phyloP scores from a whole-genome alignment of 345 rosid genomes.

The Linum trigynum region DNA sequence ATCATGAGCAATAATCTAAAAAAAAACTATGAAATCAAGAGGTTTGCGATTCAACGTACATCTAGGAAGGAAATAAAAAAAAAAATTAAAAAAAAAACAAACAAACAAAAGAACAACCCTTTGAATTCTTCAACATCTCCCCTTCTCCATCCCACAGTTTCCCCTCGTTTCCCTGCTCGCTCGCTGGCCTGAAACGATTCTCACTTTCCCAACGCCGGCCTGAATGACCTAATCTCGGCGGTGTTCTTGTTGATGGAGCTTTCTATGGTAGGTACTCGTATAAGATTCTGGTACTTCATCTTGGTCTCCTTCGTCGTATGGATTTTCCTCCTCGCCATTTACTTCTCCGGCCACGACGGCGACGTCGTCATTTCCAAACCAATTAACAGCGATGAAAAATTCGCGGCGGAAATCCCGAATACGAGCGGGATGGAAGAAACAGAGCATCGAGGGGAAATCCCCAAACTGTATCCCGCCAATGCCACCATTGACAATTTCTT shows the following conservation, averaged over 20 bases:
- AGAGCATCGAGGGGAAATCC: constrained; percentile 14
- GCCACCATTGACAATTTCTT: constrained; percentile 15
- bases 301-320: constrained; percentile 31
- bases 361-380: constrained; percentile 16
- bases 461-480: constrained; percentile 9
- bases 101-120: too few relatives aligned
- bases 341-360: constrained; percentile 22
- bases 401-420: not conserved
- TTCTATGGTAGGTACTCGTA: constrained; percentile 25
- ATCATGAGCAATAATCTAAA: too few relatives aligned
- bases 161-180: too few relatives aligned
- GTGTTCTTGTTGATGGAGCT: constrained; percentile 20
- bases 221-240: too few relatives aligned
- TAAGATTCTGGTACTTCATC: constrained; percentile 42
- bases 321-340: constrained; percentile 40
- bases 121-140: too few relatives aligned
- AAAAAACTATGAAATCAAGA: too few relatives aligned
- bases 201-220: too few relatives aligned
- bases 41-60: too few relatives aligned
- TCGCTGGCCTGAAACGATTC: too few relatives aligned
- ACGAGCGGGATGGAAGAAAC: constrained; percentile 11
- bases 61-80: too few relatives aligned
- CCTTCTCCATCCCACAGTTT: too few relatives aligned
- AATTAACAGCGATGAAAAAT: constrained; percentile 4
- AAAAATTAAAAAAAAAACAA: too few relatives aligned